phyloP scores from a whole-genome alignment of 2,329 filamentous ascomycete species.

The Cytospora paraplurivora region DNA sequence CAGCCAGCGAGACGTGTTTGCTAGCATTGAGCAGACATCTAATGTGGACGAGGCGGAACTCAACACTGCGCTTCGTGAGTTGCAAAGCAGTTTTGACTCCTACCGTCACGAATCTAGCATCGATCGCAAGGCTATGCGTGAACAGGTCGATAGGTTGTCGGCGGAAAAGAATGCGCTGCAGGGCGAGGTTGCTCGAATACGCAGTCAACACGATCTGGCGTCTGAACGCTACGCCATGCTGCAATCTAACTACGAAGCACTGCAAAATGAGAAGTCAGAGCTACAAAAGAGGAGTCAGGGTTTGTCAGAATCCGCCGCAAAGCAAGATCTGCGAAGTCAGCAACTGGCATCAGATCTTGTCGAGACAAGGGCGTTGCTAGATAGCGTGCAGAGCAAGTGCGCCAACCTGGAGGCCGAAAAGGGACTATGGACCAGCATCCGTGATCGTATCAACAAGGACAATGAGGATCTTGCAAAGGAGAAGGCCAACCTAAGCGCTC shows the following conservation, averaged over 20 bases:
- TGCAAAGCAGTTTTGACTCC: conserved; percentile 86
- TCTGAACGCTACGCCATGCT: conserved; percentile 87
- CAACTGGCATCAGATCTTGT: conserved; percentile 92
- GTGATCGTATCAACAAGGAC: conserved; percentile 83
- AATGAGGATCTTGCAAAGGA: conserved; percentile 85
- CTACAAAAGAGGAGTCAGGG: conserved; percentile 79
- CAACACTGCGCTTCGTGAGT: conserved; percentile 77
- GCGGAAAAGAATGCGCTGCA: conserved; percentile 82
- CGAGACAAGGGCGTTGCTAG: conserved; percentile 77
- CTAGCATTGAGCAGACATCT: conserved; percentile 59
- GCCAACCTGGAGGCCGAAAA: conserved; percentile 95
- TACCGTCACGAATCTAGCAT: conserved; percentile 84
- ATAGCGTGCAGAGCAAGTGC: conserved; percentile 87
- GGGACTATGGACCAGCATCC: conserved; percentile 90
- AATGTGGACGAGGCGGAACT: conserved; percentile 67
- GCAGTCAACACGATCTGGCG: conserved; percentile 79
- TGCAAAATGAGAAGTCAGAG: conserved; percentile 83
- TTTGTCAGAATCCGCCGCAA: conserved; percentile 80
- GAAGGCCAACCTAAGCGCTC: conserved; percentile 77
- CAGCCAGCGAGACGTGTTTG: conserved; percentile 56
- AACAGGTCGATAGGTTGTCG: conserved; percentile 80
- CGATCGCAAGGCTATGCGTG: conserved; percentile 79
- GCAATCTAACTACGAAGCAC: conserved; percentile 80
- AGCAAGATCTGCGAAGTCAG: conserved; percentile 86
- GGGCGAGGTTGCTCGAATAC: conserved; percentile 76